These are phyloP conservation scores for Cladophialophora chaetospira DNA, from an alignment of 2,329 filamentous ascomycete species.

Conservation along the genomic window DNA sequence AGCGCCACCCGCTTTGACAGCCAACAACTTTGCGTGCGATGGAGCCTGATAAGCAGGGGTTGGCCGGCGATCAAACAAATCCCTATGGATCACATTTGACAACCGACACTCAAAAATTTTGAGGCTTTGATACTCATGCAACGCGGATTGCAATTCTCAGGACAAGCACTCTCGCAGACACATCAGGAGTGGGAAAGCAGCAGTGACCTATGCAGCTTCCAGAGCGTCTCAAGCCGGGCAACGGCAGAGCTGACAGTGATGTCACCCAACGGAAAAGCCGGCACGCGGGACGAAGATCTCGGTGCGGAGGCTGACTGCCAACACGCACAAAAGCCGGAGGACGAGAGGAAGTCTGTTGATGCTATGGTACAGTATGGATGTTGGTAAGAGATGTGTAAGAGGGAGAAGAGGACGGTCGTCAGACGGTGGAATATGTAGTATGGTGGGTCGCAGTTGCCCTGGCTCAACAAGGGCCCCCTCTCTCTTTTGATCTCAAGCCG, in stretches of 20 bases:
- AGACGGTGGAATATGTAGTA: no score
- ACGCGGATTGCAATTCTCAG: neutral
- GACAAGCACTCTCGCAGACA: neutral
- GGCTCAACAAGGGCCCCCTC: no score
- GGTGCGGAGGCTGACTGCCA: neutral
- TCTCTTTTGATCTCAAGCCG: no score
- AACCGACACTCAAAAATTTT: no score
- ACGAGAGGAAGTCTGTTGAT: neutral
- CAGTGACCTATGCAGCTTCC: neutral
- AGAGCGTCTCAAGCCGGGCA: no score
- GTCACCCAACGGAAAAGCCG: neutral
- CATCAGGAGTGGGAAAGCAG: neutral
- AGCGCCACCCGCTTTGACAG: slow-evolving; percentile 11
- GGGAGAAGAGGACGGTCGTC: no score
- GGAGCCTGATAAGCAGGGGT: neutral
- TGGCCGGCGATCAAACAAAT: slow-evolving; percentile 2
- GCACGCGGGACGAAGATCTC: neutral
- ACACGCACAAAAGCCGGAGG: neutral
- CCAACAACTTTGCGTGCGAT: slow-evolving; percentile 1
- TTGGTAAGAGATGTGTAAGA: no score
- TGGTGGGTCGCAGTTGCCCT: no score
- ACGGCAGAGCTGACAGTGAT: no score
- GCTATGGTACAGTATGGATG: no score
- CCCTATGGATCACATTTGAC: neutral
- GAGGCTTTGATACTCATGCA: no score